Conservation (phyloP, 768 basidiomycete species). For the Leccinum disarticulatum region DNA sequence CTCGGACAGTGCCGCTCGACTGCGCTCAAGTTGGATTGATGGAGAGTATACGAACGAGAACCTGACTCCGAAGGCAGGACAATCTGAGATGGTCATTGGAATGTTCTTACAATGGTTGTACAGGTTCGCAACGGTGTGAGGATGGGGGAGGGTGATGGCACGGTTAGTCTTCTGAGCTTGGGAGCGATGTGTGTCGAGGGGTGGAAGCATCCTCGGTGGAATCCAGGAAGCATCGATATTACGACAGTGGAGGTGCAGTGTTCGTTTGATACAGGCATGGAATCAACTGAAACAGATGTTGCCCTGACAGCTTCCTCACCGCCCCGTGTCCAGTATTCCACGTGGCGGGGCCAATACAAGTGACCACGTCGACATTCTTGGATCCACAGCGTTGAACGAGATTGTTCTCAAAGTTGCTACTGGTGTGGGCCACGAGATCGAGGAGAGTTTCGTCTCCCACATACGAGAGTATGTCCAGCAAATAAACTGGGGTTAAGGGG, state of each 20-base stretch:
- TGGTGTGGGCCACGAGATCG: slow-evolving; percentile 71
- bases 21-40: slow-evolving; percentile 81
- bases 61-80: slow-evolving; percentile 51
- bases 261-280: background rate
- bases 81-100: background rate
- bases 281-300: slow-evolving; percentile 6
- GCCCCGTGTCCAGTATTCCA: slow-evolving; percentile 66
- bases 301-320: slow-evolving; percentile 67
- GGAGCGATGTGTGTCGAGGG: slow-evolving; percentile 98
- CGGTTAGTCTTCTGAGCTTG: slow-evolving; percentile 79
- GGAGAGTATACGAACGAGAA: slow-evolving; percentile 69
- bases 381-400: slow-evolving; percentile 81
- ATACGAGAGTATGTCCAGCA: slow-evolving; percentile 73
- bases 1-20: slow-evolving; percentile 50
- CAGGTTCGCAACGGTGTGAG: slow-evolving; percentile 83
- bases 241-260: slow-evolving; percentile 78
- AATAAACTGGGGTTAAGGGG: slow-evolving; percentile 73
- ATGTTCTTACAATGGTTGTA: background rate
- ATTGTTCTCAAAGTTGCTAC: slow-evolving; percentile 90
- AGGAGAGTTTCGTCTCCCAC: slow-evolving; percentile 68
- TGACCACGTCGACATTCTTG: slow-evolving; percentile 85
- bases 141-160: slow-evolving; percentile 95
- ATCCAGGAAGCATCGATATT: slow-evolving; percentile 85
- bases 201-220: slow-evolving; percentile 88
- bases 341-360: slow-evolving; percentile 92